Base-by-base conservation (phyloP, 148 eudicot species). In the Rhododendron molle region DNA sequence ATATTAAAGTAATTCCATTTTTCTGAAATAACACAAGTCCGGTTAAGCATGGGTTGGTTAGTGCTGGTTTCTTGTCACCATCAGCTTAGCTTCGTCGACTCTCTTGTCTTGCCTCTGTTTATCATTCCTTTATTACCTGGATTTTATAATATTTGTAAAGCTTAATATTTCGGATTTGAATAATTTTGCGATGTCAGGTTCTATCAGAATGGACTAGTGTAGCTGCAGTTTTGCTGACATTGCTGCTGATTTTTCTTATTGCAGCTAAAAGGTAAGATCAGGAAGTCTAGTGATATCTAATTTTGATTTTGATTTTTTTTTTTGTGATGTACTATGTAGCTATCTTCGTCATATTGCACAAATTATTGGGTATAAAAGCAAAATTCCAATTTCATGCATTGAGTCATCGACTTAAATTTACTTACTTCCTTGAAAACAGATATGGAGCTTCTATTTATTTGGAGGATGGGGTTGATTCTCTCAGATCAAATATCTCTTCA, bases 161-260 rank as follows among this genome's bases (percentile, higher is more conserved):
- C 5, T 18, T 62, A 15, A 15, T 67, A 7, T 43, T 44, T 14
- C 20, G 14, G 54, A 43, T 83, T 12, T 23, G 36, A 46, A n/a
- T 50, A 47, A 46, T 34, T 77, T 62, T 82, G 81, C 21, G 58
- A 80, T 89, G 78, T 62, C 95, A 96, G 99, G 91, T 94, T 88
- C 88, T 95, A 85, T 91, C 99, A 54, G 95, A 91, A 79, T 92
- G 94, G 94, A 90, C 89, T 67, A 86, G 89, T 84, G 49, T 83
- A 38, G 77, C 76, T 77, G 90, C 92, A 84, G 83, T 90, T 13
- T 34, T 88, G 74, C 85, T 91, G 87, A 43, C 89, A 9, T 79
- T 89, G 83, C 32, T 91, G 83, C 92, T 94, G 85, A 84, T 93
- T 87, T 78, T 92, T 46, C 69, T 83, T 85, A 85, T 89, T 73